These are phyloP conservation scores for Luzula sylvatica DNA, from an alignment of 176 grass and related monocot genomes.

Conservation along the genomic window DNA sequence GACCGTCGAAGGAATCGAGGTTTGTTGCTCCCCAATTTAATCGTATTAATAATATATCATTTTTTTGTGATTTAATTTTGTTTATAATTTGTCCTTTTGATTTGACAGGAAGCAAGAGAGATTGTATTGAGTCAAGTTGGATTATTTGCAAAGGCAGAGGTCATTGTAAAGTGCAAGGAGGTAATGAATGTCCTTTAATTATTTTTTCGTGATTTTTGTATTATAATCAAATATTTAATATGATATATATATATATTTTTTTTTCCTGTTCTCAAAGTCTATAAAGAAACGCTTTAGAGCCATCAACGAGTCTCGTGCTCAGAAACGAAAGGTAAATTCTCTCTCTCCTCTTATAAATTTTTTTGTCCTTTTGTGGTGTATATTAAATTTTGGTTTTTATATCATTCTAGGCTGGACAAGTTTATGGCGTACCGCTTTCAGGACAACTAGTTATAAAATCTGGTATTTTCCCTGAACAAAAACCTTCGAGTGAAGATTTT, in stretches of 20 bases:
- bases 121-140: constrained; percentile 62
- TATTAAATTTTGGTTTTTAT: constrained; percentile 20
- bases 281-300: constrained; percentile 77
- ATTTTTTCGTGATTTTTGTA: background rate
- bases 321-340: constrained; percentile 87
- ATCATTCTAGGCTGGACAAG: constrained; percentile 76
- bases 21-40: constrained; percentile 23
- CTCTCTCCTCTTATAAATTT: constrained; percentile 1
- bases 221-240: background rate
- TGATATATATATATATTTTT: background rate
- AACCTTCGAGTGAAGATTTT: constrained; percentile 64
- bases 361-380: constrained; percentile 15
- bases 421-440: constrained; percentile 95
- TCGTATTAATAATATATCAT: background rate
- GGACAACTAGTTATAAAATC: constrained; percentile 70
- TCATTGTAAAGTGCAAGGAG: constrained; percentile 77
- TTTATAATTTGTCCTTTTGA: constrained; percentile 9
- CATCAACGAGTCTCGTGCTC: constrained; percentile 94
- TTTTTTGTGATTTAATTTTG: background rate
- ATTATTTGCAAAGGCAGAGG: constrained; percentile 65
- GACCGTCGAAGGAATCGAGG: constrained; percentile 99
- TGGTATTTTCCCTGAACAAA: constrained; percentile 90
- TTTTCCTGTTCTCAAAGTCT: constrained; percentile 41
- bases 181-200: constrained; percentile 21
- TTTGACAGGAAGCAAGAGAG: constrained; percentile 71